Conservation (phyloP, 2,329 filamentous ascomycete species). For the Alternaria novae-zelandiae region DNA sequence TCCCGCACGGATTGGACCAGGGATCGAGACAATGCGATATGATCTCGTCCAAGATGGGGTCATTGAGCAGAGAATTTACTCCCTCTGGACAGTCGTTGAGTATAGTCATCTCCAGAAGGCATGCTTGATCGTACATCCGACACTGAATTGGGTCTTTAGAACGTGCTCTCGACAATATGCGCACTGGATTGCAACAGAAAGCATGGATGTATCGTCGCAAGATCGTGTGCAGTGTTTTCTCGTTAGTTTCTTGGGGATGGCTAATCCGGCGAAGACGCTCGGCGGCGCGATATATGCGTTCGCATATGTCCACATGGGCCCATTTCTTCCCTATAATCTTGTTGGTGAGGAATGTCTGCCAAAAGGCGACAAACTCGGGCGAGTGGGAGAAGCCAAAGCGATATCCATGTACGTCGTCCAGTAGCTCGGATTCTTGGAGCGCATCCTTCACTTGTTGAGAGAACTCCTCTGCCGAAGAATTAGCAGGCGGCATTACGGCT, state of each 20-base stretch:
- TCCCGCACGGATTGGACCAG: background rate
- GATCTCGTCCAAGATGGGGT: background rate
- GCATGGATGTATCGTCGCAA: background rate
- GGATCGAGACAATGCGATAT: background rate
- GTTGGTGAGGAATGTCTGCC: constrained; percentile 4
- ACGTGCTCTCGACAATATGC: background rate
- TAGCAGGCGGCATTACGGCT: background rate
- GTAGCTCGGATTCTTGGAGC: background rate
- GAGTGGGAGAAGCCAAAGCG: background rate
- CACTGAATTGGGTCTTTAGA: background rate
- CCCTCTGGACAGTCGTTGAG: background rate
- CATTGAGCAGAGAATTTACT: background rate
- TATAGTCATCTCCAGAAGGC: background rate
- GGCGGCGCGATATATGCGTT: background rate
- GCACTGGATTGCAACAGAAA: background rate
- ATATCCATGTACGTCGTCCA: background rate
- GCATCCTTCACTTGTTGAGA: constrained; percentile 1
- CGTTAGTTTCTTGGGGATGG: background rate
- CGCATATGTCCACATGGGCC: background rate
- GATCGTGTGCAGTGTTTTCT: background rate
- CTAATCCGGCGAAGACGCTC: background rate
- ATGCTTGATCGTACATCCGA: background rate
- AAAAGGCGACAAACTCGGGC: constrained; percentile 2
- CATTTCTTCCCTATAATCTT: constrained; percentile 1
- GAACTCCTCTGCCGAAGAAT: background rate